Percentiles rank a stretch among this genome's conserved stretches.
Evolutionary conservation across 2,329 filamentous ascomycete species (phyloP).

Genomic region (Calonectria multiphialidica): DNA sequence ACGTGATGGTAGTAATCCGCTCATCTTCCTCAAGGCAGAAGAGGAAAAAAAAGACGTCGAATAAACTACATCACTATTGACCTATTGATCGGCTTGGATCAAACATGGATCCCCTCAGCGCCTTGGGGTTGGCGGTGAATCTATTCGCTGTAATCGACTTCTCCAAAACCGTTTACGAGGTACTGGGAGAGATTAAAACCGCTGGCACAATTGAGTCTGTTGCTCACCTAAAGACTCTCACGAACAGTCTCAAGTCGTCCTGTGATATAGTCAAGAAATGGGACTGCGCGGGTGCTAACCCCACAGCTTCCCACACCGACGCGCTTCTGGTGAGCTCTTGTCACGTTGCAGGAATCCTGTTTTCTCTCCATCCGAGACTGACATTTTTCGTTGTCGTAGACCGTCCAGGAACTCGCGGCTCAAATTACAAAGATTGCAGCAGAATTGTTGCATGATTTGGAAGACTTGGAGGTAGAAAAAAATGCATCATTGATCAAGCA

Average conservation of each 20-base stretch:
- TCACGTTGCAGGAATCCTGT: background rate
- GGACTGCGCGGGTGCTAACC: too few relatives aligned
- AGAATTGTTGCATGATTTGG: background rate
- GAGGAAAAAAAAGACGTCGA: too few relatives aligned
- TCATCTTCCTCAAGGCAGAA: background rate
- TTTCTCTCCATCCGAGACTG: background rate
- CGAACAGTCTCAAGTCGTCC: background rate
- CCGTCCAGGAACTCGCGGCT: background rate
- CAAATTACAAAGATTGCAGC: background rate
- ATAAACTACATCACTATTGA: too few relatives aligned
- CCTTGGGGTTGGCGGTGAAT: background rate
- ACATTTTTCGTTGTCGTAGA: background rate
- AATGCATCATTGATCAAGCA: background rate
- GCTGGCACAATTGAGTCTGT: background rate
- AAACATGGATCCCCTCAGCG: background rate
- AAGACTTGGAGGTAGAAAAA: background rate
- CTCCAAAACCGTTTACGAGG: background rate
- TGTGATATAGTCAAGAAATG: background rate
- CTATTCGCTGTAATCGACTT: background rate
- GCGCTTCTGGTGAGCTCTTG: background rate
- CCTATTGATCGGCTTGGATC: too few relatives aligned
- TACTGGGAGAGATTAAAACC: background rate
- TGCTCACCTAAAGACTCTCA: background rate
- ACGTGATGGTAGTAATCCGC: background rate
- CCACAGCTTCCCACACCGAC: background rate